Base-by-base conservation (phyloP, 106 monocot genomes). In the Amphibolis antarctica region DNA sequence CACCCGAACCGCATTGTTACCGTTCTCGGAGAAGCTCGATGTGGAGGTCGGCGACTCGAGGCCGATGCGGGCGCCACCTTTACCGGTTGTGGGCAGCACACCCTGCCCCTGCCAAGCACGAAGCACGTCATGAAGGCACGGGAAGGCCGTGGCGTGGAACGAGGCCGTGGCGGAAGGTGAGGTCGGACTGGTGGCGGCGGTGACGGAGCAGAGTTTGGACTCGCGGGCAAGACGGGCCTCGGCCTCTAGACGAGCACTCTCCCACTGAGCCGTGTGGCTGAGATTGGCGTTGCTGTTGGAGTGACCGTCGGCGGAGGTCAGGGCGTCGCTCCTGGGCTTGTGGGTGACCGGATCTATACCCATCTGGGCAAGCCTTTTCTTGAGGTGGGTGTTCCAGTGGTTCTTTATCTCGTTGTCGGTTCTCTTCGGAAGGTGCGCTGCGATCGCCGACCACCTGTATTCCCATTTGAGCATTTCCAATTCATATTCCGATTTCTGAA, bases 221-320 rank as follows among this genome's bases (percentile, higher is more conserved):
- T 88, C 81, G 1, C 79, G 53, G 12, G 46, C 79, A 3, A 86
- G 82, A 9, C 82, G 77, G 4, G 76, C 88, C 66, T 89, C 89
- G 43, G 89, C 89, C 53, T 89, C 84, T n/a, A 89, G 79, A n/a
- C 84, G 76, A 4, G 84, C 84, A 62, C 89, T 89, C 74, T 89
- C 89, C 89, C 89, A 89, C 79, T 89, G 89, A 1, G 89, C 84
- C 77, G 80, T 85, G 75, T 89, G 89, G 89, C 79, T 89, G 57
- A 89, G 89, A 55, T 75, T 79, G 23, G 88, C 82, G 20, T 79
- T 54, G 63, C 52, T 79, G 74, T 77, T 71, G 53, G 71, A 50
- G 11, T 53, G 59, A 56, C 70, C 54, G 24, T 65, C 64, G 53
- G 36, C 14, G 53, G 64, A 46, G 59, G 13, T 49, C 30, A 79